These are phyloP conservation scores for Medicago lupulina DNA, from an alignment of 306 rosid genomes.

Conservation along the genomic window DNA sequence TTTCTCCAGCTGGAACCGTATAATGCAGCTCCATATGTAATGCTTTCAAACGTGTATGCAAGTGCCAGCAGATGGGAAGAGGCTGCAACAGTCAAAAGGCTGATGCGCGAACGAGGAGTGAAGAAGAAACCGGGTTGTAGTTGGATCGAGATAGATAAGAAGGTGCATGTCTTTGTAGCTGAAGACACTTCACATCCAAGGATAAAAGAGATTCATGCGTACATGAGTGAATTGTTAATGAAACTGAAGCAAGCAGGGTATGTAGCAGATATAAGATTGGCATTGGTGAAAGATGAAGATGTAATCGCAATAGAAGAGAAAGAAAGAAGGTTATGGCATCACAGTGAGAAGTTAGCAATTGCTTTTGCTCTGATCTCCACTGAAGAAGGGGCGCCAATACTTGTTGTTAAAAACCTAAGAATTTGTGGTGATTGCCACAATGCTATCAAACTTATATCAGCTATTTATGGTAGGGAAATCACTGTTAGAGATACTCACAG, in stretches of 20 bases:
- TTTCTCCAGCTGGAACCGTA: slow-evolving; percentile 67
- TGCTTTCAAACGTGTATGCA: slow-evolving; percentile 71
- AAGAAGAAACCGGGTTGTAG: slow-evolving; percentile 88
- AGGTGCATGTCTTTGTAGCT: slow-evolving; percentile 68
- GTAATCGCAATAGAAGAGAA: slow-evolving; percentile 59
- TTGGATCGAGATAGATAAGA: slow-evolving; percentile 80
- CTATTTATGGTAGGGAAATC: slow-evolving; percentile 69
- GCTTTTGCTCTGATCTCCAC: slow-evolving; percentile 74
- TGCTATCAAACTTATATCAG: slow-evolving; percentile 74
- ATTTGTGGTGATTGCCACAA: slow-evolving; percentile 91
- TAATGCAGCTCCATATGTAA: slow-evolving; percentile 34
- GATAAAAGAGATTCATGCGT: slow-evolving; percentile 68
- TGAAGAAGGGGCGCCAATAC: slow-evolving; percentile 66
- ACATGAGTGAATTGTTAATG: slow-evolving; percentile 65
- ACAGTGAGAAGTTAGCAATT: slow-evolving; percentile 82
- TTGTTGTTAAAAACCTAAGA: slow-evolving; percentile 80
- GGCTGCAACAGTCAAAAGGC: slow-evolving; percentile 58
- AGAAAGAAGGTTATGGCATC: slow-evolving; percentile 66
- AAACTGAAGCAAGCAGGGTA: slow-evolving; percentile 74
- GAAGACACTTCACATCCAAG: slow-evolving; percentile 80
- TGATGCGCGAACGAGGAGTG: slow-evolving; percentile 78
- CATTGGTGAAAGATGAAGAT: slow-evolving; percentile 64
- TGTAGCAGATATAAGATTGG: slow-evolving; percentile 68
- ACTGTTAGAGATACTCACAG: slow-evolving; percentile 77
- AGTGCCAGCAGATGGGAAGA: slow-evolving; percentile 76